phyloP scores from a whole-genome alignment of 352 stramenopile genomes.

The Phytophthora citrophthora region DNA sequence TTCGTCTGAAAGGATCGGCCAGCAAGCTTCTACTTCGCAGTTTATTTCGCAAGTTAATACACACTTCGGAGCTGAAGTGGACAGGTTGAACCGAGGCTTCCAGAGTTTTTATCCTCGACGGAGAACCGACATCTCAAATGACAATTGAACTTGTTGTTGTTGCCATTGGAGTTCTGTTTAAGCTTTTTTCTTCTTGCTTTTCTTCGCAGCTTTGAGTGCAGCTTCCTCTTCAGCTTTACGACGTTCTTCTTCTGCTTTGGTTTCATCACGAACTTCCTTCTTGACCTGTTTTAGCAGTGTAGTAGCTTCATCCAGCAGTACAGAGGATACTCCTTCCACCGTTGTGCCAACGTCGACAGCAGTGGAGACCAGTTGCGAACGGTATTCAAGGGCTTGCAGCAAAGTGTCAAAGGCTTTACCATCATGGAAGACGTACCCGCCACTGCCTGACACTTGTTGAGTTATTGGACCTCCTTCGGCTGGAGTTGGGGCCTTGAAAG shows the following conservation, averaged over 20 bases:
- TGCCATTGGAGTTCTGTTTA: constrained; percentile 30
- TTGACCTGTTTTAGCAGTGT: constrained; percentile 79
- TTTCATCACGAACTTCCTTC: constrained; percentile 82
- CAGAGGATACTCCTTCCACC: constrained; percentile 56
- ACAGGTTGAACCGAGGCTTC: background rate
- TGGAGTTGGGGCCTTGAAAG: constrained; percentile 39
- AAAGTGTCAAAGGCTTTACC: constrained; percentile 55
- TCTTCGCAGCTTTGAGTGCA: constrained; percentile 78
- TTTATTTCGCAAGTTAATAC: background rate
- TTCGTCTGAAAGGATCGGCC: background rate
- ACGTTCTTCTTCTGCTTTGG: constrained; percentile 77
- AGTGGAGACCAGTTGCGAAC: constrained; percentile 54
- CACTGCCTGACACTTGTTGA: constrained; percentile 12
- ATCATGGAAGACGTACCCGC: constrained; percentile 62
- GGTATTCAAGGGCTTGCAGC: constrained; percentile 70
- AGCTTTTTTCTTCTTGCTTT: constrained; percentile 81
- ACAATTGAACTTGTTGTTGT: constrained; percentile 41
- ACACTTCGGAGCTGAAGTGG: background rate
- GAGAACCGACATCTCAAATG: constrained; percentile 42
- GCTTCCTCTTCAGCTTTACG: constrained; percentile 75
- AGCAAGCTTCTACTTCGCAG: background rate
- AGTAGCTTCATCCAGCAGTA: constrained; percentile 65
- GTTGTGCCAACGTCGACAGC: constrained; percentile 54
- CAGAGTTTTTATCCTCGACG: constrained; percentile 3
- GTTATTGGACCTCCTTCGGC: constrained; percentile 3